These are phyloP conservation scores for Apophysomyces trapeziformis DNA, from an alignment of 371 early-diverging fungal genomes.

Conservation along the genomic window DNA sequence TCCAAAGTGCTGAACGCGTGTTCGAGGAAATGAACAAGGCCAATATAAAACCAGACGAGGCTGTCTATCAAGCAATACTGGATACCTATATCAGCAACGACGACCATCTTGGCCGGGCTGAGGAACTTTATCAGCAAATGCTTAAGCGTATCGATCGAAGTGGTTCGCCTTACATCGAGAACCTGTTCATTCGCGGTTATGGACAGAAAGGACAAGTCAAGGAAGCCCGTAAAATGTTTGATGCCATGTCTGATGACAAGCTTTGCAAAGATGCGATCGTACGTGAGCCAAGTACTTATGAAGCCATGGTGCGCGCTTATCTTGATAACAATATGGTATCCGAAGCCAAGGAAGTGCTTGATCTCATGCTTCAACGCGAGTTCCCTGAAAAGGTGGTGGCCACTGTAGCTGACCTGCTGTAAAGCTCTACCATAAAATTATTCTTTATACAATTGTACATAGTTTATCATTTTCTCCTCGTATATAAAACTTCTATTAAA, in stretches of 20 bases:
- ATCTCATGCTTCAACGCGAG: constrained; percentile 45
- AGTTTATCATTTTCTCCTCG: neutral
- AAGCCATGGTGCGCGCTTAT: constrained; percentile 65
- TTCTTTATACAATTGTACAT: constrained; percentile 1
- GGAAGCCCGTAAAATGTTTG: constrained; percentile 56
- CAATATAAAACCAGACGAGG: constrained; percentile 41
- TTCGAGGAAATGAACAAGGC: constrained; percentile 49
- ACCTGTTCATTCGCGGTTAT: constrained; percentile 65
- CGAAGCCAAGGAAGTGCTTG: constrained; percentile 47
- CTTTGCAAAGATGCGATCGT: constrained; percentile 22
- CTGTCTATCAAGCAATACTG: constrained; percentile 63
- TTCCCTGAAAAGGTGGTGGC: constrained; percentile 49
- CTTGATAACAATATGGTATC: constrained; percentile 47
- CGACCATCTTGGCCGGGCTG: constrained; percentile 42
- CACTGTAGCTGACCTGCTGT: neutral
- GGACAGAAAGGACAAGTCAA: constrained; percentile 47
- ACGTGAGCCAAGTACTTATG: constrained; percentile 68
- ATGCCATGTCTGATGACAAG: constrained; percentile 61
- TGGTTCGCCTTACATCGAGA: constrained; percentile 65
- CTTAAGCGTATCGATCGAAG: constrained; percentile 32
- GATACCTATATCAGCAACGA: constrained; percentile 58
- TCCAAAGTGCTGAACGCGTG: constrained; percentile 51
- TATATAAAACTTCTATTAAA: neutral
- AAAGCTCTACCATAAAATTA: neutral
- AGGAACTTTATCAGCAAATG: constrained; percentile 46